These are phyloP conservation scores for Flaveria robusta DNA, from an alignment of 129 eudicot species.

Conservation along the genomic window DNA sequence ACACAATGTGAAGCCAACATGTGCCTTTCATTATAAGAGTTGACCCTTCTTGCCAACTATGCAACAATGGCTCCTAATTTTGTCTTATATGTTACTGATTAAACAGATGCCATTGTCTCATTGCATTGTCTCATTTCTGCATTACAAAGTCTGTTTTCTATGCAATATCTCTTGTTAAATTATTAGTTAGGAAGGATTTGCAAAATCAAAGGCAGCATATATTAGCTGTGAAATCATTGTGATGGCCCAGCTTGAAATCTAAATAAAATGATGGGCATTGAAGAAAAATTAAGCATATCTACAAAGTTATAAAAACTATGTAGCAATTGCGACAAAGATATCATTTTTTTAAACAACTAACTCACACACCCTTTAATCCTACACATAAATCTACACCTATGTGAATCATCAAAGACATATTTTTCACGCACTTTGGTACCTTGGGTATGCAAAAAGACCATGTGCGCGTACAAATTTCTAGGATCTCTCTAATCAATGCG, in stretches of 20 bases:
- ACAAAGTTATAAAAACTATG: background rate
- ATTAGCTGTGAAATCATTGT: slow-evolving; percentile 42
- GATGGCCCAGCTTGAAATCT: slow-evolving; percentile 32
- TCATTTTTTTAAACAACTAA: no score
- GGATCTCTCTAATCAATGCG: background rate
- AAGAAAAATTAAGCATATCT: slow-evolving; percentile 22
- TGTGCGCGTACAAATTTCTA: slow-evolving; percentile 16
- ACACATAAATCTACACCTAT: no score
- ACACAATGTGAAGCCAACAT: slow-evolving; percentile 41
- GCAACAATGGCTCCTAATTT: slow-evolving; percentile 34
- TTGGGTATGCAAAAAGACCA: background rate
- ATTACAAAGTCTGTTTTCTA: slow-evolving; percentile 36
- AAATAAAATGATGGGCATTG: slow-evolving; percentile 25
- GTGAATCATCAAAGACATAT: no score
- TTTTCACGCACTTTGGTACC: no score
- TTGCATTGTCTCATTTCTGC: slow-evolving; percentile 30
- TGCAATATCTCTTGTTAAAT: slow-evolving; percentile 28
- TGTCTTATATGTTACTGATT: slow-evolving; percentile 31
- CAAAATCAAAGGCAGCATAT: slow-evolving; percentile 41
- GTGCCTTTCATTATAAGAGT: slow-evolving; percentile 36
- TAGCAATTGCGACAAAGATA: background rate
- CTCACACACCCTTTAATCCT: no score
- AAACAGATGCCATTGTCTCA: slow-evolving; percentile 26
- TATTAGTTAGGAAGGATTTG: slow-evolving; percentile 40
- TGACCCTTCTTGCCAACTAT: slow-evolving; percentile 42